Base-by-base conservation (phyloP, 1,139 yeast genomes). In the Kodamaea fungicola region DNA sequence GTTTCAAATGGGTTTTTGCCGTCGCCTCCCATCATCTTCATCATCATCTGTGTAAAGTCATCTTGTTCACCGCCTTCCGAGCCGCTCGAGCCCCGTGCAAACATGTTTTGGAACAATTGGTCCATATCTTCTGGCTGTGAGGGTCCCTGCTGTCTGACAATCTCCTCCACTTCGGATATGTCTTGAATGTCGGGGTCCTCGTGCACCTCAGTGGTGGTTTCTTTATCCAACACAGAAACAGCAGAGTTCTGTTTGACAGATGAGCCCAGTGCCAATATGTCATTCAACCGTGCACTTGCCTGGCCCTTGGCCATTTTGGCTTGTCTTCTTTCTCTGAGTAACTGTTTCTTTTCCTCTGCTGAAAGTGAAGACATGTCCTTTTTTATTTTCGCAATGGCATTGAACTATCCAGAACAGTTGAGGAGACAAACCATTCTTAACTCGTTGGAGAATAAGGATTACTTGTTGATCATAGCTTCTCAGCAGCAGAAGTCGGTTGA, bases 271-370 rank as follows among this genome's bases (percentile, higher is more conserved):
- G 57, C 50, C 41, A 70, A 57, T 23, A 71, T 71, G 31, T 45
- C 74, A 44, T 74, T 77, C 50, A 83, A 59, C 41, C 92, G 65
- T 12, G 69, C 67, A 3, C 76, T 54, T 16, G 80, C 83, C 33
- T 72, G 71, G 3, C 84, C 83, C 42, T 74, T 67, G 37, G 71
- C 67, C 69, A 83, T 73, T 56, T 81, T 83, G 46, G 85, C 83
- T 35, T 79, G 83, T 48, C 90, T 70, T 53, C 88, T 72, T 52
- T 83, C 89, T 43, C 89, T 71, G 28, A 83, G 61, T 22, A 80
- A 50, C 40, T 69, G 65, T 49, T 81, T 75, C 61, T 78, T 81
- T 50, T 83, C 90, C 31, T 79, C 83, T 4, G 80, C 83, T 23
- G 74, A 56, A 36, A 74, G 19, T 8, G 30, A 23, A 13, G 43